Evolutionary conservation across 306 rosid genomes (phyloP).

Genomic region (Pyrus pyrifolia): DNA sequence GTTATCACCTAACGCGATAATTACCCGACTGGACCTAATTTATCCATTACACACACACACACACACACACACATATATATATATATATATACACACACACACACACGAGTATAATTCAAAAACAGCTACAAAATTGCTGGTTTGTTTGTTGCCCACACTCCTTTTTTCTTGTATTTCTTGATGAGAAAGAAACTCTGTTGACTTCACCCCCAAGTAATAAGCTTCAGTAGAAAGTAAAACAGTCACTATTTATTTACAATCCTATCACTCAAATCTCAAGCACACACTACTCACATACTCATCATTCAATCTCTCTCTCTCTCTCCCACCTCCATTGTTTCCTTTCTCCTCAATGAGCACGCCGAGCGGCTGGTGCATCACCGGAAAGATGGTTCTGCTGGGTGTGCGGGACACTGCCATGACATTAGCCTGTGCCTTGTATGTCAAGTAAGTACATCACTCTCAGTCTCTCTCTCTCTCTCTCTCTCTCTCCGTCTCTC

Average conservation of each 20-base stretch:
- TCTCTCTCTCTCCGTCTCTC: neutral
- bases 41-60: too few species aligned
- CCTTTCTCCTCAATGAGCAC: neutral
- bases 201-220: neutral
- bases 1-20: too few species aligned
- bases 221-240: neutral
- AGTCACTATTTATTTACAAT: too few species aligned
- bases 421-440: neutral
- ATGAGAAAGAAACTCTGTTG: neutral
- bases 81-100: too few species aligned
- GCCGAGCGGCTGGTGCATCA: neutral
- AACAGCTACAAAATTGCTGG: neutral
- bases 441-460: neutral
- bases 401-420: neutral
- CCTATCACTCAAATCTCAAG: too few species aligned
- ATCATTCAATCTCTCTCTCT: neutral
- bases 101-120: too few species aligned
- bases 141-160: neutral
- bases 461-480: neutral
- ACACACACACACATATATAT: too few species aligned
- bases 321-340: too few species aligned
- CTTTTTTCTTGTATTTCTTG: too few species aligned
- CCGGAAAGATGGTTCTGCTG: neutral
- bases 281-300: neutral
- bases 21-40: too few species aligned